Base-by-base conservation (phyloP, 352 stramenopile species). In the Globisporangium ultimum region DNA sequence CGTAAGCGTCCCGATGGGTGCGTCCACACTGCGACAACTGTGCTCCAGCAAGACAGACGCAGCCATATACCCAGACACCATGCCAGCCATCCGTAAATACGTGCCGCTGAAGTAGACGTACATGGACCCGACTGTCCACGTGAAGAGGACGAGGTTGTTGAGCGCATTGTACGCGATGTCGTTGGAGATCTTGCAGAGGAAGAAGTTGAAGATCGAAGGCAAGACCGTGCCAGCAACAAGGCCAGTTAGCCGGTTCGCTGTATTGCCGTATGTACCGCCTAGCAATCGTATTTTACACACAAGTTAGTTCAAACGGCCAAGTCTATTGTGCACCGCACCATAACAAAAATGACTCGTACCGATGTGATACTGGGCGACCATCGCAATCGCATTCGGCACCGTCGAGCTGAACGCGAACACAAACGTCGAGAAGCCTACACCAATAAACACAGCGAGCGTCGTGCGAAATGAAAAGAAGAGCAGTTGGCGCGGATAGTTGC, bases 371-470 rank as follows among this genome's bases (percentile, higher is more conserved):
- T 87, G 66, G 2, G 79, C 78, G 40, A 93, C 72, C 68, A 89
- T 85, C 13, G 81, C 78, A 49, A 93, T 88, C 0, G 81, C 81
- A 40, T 71, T 89, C 0, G 84, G 80, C 0, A 73, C 73, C 7
- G 75, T 90, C 6, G 72, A 81, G 54, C 74, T 82, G 63, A 89
- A 93, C 3, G 58, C 76, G 48, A 90, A 93, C 15, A 91, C 70
- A 50, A 89, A 91, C 21, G 81, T 88, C 13, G 84, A 70, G 42
- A 78, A 78, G 45, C 75, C 84, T 52, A 87, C 64, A 32, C 73
- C 73, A 7, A 89, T 74, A 3, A 83, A 55, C 3, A 91, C 72
- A 0, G 74, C 77, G 18, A 88, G 32, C 20, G 79, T 90, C 48
- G 78, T 87, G 2, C 81, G 78, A 18, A 86, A 70, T 5, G 77